Base-by-base conservation (phyloP, 139 green algal genomes). In the Tetraselmis chui region DNA sequence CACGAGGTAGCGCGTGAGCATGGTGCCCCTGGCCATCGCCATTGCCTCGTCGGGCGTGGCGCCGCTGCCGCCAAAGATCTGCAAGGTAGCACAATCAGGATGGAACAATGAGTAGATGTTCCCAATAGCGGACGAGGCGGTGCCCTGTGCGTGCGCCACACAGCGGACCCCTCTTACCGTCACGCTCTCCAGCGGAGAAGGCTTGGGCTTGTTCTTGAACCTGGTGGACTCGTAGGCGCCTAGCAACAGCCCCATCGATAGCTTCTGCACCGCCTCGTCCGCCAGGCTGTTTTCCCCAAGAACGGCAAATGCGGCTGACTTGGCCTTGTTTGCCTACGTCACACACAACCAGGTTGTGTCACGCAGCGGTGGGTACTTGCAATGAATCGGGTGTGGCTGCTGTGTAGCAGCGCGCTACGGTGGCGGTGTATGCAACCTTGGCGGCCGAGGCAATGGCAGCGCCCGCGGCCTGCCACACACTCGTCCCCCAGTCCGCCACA, bases 181-280 rank as follows among this genome's bases (percentile, higher is more conserved):
- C 26, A 98, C 78, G 23, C 77, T 45, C 30, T 84, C 77, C 28
- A 89, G 76, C 27, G 88, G 88, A 59, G 89, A 84, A 29, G 78
- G 81, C 32, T 87, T 83, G 11, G 82, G 59, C 86, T 97, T 94
- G 81, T 81, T 86, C 89, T 98, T 99, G 92, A 98, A 98, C 25
- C 96, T 91, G 0, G 86, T 93, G 79, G 90, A 87, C 87, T 97
- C 95, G 79, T 96, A 98, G 31, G 83, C 91, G 32, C 90, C 93
- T 28, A 94, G 82, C 23, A 95, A 77, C 22, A 90, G 81, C 28
- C 95, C 95, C 24, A 80, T 82, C 18, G 88, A 79, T 24, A 92
- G 29, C 32, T 85, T 85, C 45, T 81, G 85, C 2, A 77, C 81
- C 2, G 76, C 75, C 0, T 11, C 45, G 76, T n/a, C 59, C 77